A percentile compares a stretch with the other conserved stretches of the same genome.
Evolutionary conservation across 2,329 filamentous ascomycete species (phyloP).

Genomic region (Aspergillus texensis): DNA sequence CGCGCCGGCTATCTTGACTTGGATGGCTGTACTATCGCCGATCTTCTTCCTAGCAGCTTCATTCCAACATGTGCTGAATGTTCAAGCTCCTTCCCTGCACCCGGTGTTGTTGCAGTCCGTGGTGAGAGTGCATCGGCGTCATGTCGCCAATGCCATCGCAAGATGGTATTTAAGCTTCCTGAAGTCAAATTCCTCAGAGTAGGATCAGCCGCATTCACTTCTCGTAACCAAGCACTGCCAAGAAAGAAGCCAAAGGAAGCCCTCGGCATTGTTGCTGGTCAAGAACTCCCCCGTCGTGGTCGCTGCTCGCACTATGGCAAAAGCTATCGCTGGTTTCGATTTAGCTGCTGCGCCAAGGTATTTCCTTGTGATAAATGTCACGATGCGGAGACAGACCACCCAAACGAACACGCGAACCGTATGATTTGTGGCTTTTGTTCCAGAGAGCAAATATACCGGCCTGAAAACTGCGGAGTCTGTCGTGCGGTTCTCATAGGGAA

Average conservation of each 20-base stretch:
- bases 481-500: conserved; percentile 70
- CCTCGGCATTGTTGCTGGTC: conserved; percentile 57
- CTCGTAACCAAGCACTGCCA: conserved; percentile 32
- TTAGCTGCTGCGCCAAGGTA: conserved; percentile 60
- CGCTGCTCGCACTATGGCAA: conserved; percentile 59
- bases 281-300: conserved; percentile 56
- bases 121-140: conserved; percentile 74
- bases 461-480: conserved; percentile 75
- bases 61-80: conserved; percentile 76
- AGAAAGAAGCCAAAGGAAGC: conserved; percentile 52
- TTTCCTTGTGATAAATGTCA: conserved; percentile 70
- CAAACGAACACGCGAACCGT: conserved; percentile 77
- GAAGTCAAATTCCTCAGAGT: conserved; percentile 77
- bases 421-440: conserved; percentile 84
- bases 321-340: conserved; percentile 61
- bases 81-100: conserved; percentile 64
- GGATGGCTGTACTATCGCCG: conserved; percentile 71
- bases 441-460: conserved; percentile 76
- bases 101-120: conserved; percentile 71
- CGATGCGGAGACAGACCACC: conserved; percentile 69
- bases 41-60: conserved; percentile 78
- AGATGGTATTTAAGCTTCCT: conserved; percentile 76
- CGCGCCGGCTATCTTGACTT: conserved; percentile 78
- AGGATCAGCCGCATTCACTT: conserved; percentile 53
- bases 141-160: conserved; percentile 77